Conservation (phyloP, 345 rosid genomes). For the Isatis tinctoria region DNA sequence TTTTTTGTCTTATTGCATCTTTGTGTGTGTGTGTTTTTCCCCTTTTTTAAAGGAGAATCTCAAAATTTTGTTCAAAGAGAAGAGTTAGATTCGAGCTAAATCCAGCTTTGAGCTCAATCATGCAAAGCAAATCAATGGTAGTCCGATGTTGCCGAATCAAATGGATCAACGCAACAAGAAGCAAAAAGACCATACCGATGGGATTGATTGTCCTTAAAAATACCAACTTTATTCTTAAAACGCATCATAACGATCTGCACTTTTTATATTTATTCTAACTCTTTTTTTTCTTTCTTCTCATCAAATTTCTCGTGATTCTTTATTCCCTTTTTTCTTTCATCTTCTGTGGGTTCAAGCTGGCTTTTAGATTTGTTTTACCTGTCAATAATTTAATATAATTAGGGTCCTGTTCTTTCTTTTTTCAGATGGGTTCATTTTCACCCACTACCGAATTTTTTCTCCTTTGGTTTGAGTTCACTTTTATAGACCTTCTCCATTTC, state of each 20-base stretch:
- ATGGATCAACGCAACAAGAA: not conserved
- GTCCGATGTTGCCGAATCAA: slow-evolving; percentile 4
- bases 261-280: slow-evolving; percentile 2
- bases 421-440: slow-evolving; percentile 30
- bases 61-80: not conserved
- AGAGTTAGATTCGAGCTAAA: not conserved
- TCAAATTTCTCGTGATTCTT: slow-evolving; percentile 24
- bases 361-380: slow-evolving; percentile 32
- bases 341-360: slow-evolving; percentile 34
- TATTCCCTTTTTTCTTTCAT: not conserved
- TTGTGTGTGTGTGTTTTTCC: not conserved
- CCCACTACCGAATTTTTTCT: not conserved
- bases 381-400: slow-evolving; percentile 8
- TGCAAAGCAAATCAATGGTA: slow-evolving; percentile 6
- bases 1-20: not conserved
- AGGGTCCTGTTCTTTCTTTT: slow-evolving; percentile 17
- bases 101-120: not conserved
- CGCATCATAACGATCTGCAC: slow-evolving; percentile 22
- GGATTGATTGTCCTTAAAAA: slow-evolving; percentile 21
- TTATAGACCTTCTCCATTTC: slow-evolving; percentile 6
- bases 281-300: not conserved
- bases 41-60: not conserved
- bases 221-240: slow-evolving; percentile 7
- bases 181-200: not conserved
- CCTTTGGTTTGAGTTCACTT: not conserved